A percentile compares a stretch with the other conserved stretches of the same genome.
Conservation (phyloP, 306 rosid genomes). For the Castanopsis chinensis region DNA sequence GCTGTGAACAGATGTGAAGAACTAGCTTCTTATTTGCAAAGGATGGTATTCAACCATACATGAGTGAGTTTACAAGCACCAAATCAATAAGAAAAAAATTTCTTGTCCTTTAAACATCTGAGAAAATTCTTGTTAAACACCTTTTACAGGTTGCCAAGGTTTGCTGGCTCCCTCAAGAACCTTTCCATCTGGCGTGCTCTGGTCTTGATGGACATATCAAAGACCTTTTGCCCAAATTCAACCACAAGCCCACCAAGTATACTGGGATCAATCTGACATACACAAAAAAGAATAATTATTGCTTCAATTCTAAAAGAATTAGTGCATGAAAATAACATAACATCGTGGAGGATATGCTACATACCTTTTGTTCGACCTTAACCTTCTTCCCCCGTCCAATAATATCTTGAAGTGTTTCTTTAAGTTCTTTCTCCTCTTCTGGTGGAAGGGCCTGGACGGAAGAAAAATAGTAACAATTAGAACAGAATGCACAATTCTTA, state of each 20-base stretch:
- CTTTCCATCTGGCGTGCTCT: slow-evolving; percentile 95
- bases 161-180: slow-evolving; percentile 70
- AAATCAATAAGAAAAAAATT: slow-evolving; percentile 28
- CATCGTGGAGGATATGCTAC: not conserved
- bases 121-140: slow-evolving; percentile 5
- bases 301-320: not conserved
- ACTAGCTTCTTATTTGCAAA: slow-evolving; percentile 63
- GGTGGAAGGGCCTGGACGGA: slow-evolving; percentile 71
- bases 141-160: slow-evolving; percentile 47
- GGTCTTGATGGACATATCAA: slow-evolving; percentile 86
- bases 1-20: slow-evolving; percentile 19
- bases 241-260: slow-evolving; percentile 87
- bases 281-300: not conserved
- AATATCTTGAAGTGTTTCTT: slow-evolving; percentile 72
- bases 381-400: slow-evolving; percentile 76
- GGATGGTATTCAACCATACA: slow-evolving; percentile 48
- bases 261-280: slow-evolving; percentile 77
- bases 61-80: slow-evolving; percentile 27
- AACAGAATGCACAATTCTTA: slow-evolving; percentile 4
- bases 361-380: slow-evolving; percentile 84
- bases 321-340: not conserved
- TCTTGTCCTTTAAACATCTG: slow-evolving; percentile 21
- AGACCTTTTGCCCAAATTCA: slow-evolving; percentile 73
- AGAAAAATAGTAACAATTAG: slow-evolving; percentile 19
- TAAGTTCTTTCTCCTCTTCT: slow-evolving; percentile 87